Base-by-base conservation (phyloP, 2,329 filamentous ascomycete species). In the Kalaharituber pfeilii region DNA sequence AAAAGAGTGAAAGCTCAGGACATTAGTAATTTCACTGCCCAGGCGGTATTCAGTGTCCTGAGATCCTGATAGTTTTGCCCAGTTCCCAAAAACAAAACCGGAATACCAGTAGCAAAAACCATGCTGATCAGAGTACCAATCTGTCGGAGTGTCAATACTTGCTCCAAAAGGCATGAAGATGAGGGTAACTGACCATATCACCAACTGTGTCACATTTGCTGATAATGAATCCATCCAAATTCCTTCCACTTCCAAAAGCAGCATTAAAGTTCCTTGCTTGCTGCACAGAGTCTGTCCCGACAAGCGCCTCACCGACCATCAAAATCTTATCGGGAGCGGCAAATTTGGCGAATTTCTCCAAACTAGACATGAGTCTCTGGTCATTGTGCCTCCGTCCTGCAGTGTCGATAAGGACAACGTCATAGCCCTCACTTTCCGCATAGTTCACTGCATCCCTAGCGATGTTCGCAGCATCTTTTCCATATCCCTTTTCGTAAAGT, bases 161-260 rank as follows among this genome's bases (percentile, higher is more conserved):
- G 56, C 29, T 25, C 22, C 28, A 24, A 7, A 20, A n/a, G n/a
- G n/a, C n/a, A n/a, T n/a, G n/a, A 4, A 22, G 11, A 22, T 20
- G 39, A 5, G 45, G 28, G 33, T 45, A 44, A 58, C 52, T 57
- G 44, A 95, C 87, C 88, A 96, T 96, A 70, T 95, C 89, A n/a
- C 91, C 93, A 33, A 98, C 93, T 0, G 91, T 98, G 71, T 98
- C 91, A 68, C 91, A 96, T 70, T 98, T 98, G 57, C 83, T 89
- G 63, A 98, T 95, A 66, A 98, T 94, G 69, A 98, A 98, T 5
- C 91, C 91, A 69, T 98, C 93, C 33, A 98, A 75, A 26, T 78
- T 78, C 55, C 89, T 75, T 13, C 80, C 81, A 4, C 78, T 74
- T 28, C 91, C 93, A 70, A 98, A 96, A 1, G 86, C 84, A 33